Base-by-base conservation (phyloP, 208 protist species). In the Trypanosomatidae sp. region DNA sequence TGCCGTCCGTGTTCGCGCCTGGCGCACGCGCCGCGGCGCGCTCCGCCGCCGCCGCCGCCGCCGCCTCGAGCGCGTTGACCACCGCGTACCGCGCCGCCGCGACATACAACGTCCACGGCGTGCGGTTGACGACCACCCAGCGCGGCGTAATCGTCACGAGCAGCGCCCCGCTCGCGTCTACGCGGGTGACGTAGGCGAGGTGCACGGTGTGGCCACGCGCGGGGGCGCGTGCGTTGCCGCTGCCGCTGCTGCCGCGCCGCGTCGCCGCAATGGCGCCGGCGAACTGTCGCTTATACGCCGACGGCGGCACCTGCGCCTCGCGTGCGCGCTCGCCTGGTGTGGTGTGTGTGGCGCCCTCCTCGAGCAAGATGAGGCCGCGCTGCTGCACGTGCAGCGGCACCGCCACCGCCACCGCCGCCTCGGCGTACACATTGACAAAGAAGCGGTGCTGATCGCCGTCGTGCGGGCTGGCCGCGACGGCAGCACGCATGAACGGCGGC, bases 91-190 rank as follows among this genome's bases (percentile, higher is more conserved):
- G 41, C 2, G 70, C 55, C 32, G 70, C 64, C 2, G 66, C 73
- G 6, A 80, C 64, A 53, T 78, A 84, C 13, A 92, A 53, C 6
- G 66, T 56, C 5, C 61, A 43, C 15, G 51, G 50, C 18, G 56
- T 84, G 48, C 77, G 74, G 59, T 94, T 94, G 13, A 82, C 70
- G n/a, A 94, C 18, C 15, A 88, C 53, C 81, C 85, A 94, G 4
- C 80, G 85, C 18, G 80, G 81, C 5, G 73, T 71, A 43, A 94
- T 75, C n/a, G 55, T 68, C 20, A 94, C 76, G 18, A 80, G 64
- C 13, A 71, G 33, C 1, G 68, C 53, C 3, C 85, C 80, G 44
- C 44, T 65, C 43, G 65, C 59, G 33, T 79, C 68, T 11, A 88
- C 43, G 28, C 70, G 44, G 0, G 69, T 68, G 3, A 68, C 42